A percentile compares a stretch with the other conserved stretches of the same genome.
These are phyloP conservation scores for Phytophthora citricola DNA, from an alignment of 352 stramenopile species.

Conservation along the genomic window DNA sequence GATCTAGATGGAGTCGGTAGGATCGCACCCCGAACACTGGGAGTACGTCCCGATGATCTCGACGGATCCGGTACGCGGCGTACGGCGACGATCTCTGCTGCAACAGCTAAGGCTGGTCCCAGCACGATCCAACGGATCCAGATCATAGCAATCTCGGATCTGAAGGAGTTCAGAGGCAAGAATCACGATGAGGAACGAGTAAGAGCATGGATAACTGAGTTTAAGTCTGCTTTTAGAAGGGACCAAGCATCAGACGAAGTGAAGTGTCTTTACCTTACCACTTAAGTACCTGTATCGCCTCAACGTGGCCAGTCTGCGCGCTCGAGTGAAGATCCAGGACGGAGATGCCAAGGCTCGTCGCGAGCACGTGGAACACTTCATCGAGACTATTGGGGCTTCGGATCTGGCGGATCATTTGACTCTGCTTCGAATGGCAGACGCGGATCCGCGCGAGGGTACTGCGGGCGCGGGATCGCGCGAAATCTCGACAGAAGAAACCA, in stretches of 20 bases:
- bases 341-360: neutral
- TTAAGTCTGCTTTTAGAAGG: constrained; percentile 1
- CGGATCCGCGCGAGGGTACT: neutral
- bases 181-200: constrained; percentile 6
- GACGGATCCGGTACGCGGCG: no score
- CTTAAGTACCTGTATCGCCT: constrained; percentile 12
- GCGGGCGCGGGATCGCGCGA: neutral
- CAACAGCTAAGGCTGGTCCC: no score
- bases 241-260: no score
- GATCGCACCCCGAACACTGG: no score
- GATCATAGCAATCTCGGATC: constrained; percentile 3
- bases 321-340: constrained; percentile 6
- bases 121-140: no score
- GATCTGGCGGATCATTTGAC: constrained; percentile 4
- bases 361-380: constrained; percentile 23
- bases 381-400: constrained; percentile 15
- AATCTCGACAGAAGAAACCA: no score
- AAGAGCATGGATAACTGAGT: constrained; percentile 1
- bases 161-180: constrained; percentile 3
- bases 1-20: no score
- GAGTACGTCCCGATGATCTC: no score
- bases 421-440: neutral
- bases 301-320: constrained; percentile 9
- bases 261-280: neutral
- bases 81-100: no score